Base-by-base conservation (phyloP, 768 basidiomycete genomes). In the Amanita rubescens region DNA sequence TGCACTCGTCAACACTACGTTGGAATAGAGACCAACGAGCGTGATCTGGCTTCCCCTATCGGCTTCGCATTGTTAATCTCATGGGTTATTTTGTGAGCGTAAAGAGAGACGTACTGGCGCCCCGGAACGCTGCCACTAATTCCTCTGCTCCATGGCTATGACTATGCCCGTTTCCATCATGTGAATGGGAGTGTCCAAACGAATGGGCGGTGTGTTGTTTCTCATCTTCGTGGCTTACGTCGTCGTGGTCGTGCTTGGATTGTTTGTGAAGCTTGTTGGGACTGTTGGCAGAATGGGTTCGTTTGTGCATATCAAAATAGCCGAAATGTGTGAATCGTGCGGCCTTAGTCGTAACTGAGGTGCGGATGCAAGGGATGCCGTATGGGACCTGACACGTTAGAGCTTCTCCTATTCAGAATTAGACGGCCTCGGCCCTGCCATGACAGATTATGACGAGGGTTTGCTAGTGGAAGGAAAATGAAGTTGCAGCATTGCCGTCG, bases 11-110 rank as follows among this genome's bases (percentile, higher is more conserved):
- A 99, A 70, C 5, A 75, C 81, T 32, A 98, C 73, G 62, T 98
- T 98, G 49, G 86, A 75, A 50, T 82, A 76, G 32, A 98, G 73
- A 0, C 96, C 95, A 57, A 93, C 69, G 50, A 95, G 76, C 5
- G 93, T 95, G 62, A 95, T 87, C 53, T 78, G 79, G 57, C 82
- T 87, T 20, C 94, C 93, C 58, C 82, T 73, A 69, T 94, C 91
- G 41, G 81, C 90, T 90, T 58, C 15, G 54, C 54, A 35, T 50
- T 17, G 24, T 50, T 10, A 53, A 43, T 35, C 47, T 38, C 22
- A 24, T 14, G 17, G 24, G 12, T 49, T 45, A 46, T 19, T 38
- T 39, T 37, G 30, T 32, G 6, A 42, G n/a, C 14, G 17, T 10
- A 34, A n/a, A n/a, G 49, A 37, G 20, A 5, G 37, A 65, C 81